phyloP scores from a whole-genome alignment of 768 basidiomycete species.

The Epithele typhae region DNA sequence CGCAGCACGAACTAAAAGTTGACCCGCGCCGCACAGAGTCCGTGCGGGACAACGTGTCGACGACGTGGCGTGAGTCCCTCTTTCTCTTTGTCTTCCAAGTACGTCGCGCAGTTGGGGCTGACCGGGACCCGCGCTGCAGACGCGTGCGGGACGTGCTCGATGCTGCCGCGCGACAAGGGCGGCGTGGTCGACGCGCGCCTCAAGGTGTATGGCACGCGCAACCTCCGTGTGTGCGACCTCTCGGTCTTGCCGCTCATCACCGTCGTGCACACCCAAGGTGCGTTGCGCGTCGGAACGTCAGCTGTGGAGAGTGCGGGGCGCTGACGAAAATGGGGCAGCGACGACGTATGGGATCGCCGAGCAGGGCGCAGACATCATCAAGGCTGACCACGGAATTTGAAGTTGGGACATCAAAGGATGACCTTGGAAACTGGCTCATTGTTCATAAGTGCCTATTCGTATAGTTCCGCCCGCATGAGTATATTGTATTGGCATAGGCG shows the following conservation, averaged over 20 bases:
- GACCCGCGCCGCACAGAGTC: neutral
- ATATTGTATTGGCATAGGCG: too few relatives aligned
- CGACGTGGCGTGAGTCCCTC: slow-evolving; percentile 10
- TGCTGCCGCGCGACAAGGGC: slow-evolving; percentile 34
- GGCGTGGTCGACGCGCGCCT: slow-evolving; percentile 36
- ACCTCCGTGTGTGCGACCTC: slow-evolving; percentile 43
- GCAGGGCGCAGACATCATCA: slow-evolving; percentile 29
- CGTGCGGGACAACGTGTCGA: slow-evolving; percentile 5
- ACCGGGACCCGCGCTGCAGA: slow-evolving; percentile 41
- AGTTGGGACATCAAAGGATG: too few relatives aligned
- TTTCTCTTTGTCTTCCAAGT: neutral
- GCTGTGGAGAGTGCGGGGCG: too few relatives aligned
- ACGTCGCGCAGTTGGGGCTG: neutral
- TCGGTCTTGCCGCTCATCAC: slow-evolving; percentile 39
- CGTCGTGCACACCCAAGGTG: slow-evolving; percentile 32
- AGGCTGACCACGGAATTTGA: slow-evolving; percentile 12
- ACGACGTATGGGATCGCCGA: slow-evolving; percentile 25
- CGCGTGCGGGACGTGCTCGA: slow-evolving; percentile 34
- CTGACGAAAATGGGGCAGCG: slow-evolving; percentile 7
- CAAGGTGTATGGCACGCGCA: slow-evolving; percentile 36
- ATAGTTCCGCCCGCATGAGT: too few relatives aligned
- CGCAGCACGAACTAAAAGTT: too few relatives aligned
- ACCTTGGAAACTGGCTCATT: too few relatives aligned
- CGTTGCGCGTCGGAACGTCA: neutral
- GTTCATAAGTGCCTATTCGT: too few relatives aligned